Conservation (phyloP, 768 basidiomycete genomes). For the Pulveroboletus sp. region DNA sequence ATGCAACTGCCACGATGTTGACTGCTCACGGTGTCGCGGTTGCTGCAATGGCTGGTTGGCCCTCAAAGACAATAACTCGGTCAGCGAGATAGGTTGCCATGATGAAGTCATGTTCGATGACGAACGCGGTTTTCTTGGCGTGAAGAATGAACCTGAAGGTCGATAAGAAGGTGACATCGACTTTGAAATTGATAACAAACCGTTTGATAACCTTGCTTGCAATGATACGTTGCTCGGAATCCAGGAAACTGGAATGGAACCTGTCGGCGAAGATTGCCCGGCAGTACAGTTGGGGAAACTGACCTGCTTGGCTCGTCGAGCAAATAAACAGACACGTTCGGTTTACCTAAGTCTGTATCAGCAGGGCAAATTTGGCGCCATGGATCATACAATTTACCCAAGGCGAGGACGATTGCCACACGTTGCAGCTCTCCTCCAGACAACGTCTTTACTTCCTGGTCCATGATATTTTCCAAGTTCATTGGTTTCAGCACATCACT, state of each 20-base stretch:
- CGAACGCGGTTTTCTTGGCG: constrained; percentile 95
- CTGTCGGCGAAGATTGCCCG: constrained; percentile 2
- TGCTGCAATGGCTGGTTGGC: constrained; percentile 80
- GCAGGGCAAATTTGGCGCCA: not conserved
- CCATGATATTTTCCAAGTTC: constrained; percentile 91
- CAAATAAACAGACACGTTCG: constrained; percentile 84
- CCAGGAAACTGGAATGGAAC: constrained; percentile 67
- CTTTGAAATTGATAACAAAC: constrained; percentile 33
- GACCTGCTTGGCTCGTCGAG: constrained; percentile 91
- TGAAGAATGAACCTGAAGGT: constrained; percentile 81
- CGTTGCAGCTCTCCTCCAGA: constrained; percentile 98
- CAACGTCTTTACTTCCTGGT: constrained; percentile 96
- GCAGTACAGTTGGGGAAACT: constrained; percentile 18
- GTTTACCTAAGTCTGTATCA: constrained; percentile 49
- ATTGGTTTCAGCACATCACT: constrained; percentile 98
- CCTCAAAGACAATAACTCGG: constrained; percentile 91
- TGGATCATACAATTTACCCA: constrained; percentile 49
- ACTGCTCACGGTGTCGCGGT: constrained; percentile 87
- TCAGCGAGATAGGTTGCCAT: constrained; percentile 99
- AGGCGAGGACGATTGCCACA: constrained; percentile 91
- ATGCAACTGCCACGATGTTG: not conserved
- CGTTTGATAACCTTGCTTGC: constrained; percentile 98
- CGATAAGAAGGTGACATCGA: constrained; percentile 1
- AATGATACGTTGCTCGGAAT: constrained; percentile 99
- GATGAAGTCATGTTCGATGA: constrained; percentile 99